phyloP scores from a whole-genome alignment of 495 filamentous ascomycete species.

The Annulohypoxylon maeteangense region DNA sequence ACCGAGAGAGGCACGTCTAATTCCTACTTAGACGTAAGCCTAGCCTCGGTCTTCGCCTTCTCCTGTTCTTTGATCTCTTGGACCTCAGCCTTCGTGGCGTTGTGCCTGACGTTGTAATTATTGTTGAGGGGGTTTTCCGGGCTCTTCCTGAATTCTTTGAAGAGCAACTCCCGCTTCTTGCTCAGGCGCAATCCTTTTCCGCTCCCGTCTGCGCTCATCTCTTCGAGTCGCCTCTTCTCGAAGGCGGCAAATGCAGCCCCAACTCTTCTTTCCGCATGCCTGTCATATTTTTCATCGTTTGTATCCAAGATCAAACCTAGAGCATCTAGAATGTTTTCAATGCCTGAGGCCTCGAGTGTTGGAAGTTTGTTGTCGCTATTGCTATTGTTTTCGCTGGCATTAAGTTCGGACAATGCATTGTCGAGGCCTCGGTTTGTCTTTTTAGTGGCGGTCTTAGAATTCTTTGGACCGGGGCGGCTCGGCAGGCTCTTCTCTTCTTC shows the following conservation, averaged over 20 bases:
- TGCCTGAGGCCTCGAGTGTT: conserved; percentile 80
- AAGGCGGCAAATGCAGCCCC: conserved; percentile 89
- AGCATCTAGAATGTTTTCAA: conserved; percentile 91
- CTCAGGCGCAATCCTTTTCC: conserved; percentile 78
- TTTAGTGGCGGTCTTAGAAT: conserved; percentile 68
- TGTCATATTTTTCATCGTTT: conserved; percentile 73
- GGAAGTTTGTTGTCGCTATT: conserved; percentile 55
- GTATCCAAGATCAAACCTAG: conserved; percentile 68
- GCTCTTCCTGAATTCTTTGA: conserved; percentile 91
- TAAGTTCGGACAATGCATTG: conserved; percentile 68
- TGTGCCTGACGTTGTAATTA: conserved; percentile 68
- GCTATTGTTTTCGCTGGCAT: conserved; percentile 89
- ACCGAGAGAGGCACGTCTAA: not conserved
- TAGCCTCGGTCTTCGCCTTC: conserved; percentile 74
- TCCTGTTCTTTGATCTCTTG: conserved; percentile 71
- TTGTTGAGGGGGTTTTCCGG: conserved; percentile 96
- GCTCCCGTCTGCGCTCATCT: conserved; percentile 80
- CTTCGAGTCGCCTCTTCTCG: conserved; percentile 83
- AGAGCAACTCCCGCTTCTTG: conserved; percentile 80
- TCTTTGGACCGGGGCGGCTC: conserved; percentile 69
- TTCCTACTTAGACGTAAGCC: conserved; percentile 12
- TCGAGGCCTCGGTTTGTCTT: conserved; percentile 74
- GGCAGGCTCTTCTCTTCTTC: conserved; percentile 82
- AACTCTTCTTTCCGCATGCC: conserved; percentile 85
- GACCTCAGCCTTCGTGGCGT: conserved; percentile 84